Evolutionary conservation across 345 rosid genomes (phyloP), one percentile per base, ranked within the genome.

Genomic region (thale cress (Arabidopsis thaliana)): DNA sequence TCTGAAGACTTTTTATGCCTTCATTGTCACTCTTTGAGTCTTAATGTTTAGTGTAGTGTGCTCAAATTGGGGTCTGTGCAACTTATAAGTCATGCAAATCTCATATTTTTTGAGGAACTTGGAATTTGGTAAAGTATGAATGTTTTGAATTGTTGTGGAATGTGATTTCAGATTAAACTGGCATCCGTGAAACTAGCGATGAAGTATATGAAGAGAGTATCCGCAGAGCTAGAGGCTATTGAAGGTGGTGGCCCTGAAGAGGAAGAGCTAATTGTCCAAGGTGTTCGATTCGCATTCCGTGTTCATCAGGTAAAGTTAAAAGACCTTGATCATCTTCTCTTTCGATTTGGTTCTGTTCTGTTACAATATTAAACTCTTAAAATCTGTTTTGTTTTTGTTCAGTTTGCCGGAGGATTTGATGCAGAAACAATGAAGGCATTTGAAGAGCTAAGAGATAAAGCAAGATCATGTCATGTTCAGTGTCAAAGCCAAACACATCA

Each of bases 361-460:
- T 51, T 16, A 3, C 6, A 6, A 34, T 25, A 33, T 41, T 6
- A 62, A 30, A 36, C 45, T 14, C 65, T 64, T 50, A 40, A 53
- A 12, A 20, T 6, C 2, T 33, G 67, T 52, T 36, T 32, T 50
- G 6, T 28, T 28, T 28, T 28, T 55, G 34, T 46, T 24, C 83
- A 93, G 99, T 93, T 95, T 65, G 99, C 98, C 0, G 99, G 99
- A 65, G 99, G 99, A 38, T 96, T 96, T 51, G 97, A 93, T 20
- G 94, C 72, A 40, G 99, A 91, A 75, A 96, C 96, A 3, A 96
- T 96, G 99, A 88, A 82, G 73, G 99, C 97, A 16, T 96, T 96
- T 66, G 87, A 91, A 75, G 98, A 96, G 83, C 78, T 96, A 81
- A 88, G 98, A 78, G 98, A 95, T 67, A 95, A 91, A 79, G 98